phyloP scores from a whole-genome alignment of 2,329 filamentous ascomycete genomes.

The Phoma sp. region DNA sequence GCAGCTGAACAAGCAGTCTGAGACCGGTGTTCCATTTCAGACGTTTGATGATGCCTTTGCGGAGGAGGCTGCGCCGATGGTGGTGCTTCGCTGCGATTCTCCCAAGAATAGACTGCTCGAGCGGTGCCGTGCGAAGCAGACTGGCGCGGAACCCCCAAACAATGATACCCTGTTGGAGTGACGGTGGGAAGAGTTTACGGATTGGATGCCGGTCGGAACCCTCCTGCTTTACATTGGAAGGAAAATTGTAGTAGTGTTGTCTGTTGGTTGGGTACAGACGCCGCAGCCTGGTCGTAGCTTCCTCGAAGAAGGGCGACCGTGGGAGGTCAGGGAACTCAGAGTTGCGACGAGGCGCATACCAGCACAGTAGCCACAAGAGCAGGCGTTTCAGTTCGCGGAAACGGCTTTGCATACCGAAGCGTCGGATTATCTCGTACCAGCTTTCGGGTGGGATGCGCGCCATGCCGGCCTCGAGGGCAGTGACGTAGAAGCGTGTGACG shows the following conservation, averaged over 20 bases:
- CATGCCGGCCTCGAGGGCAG: conserved; percentile 54
- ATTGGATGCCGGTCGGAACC: conserved; percentile 32
- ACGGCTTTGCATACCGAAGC: conserved; percentile 63
- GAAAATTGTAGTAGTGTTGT: conserved; percentile 29
- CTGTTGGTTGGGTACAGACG: conserved; percentile 16
- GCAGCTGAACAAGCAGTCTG: conserved; percentile 33
- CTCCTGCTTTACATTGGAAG: conserved; percentile 11
- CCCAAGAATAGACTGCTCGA: conserved; percentile 35
- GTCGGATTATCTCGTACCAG: conserved; percentile 66
- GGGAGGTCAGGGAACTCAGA: conserved; percentile 28
- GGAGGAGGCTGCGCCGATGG: conserved; percentile 30
- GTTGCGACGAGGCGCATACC: conserved; percentile 41
- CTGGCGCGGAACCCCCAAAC: conserved; percentile 45
- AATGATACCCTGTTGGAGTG: conserved; percentile 39
- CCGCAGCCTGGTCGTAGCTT: conserved; percentile 27
- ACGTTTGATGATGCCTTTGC: conserved; percentile 23
- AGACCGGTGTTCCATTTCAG: conserved; percentile 40
- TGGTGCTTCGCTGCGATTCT: conserved; percentile 29
- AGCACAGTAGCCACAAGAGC: conserved; percentile 58
- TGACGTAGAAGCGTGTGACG: conserved; percentile 56
- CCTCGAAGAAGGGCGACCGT: conserved; percentile 30
- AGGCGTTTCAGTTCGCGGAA: conserved; percentile 60
- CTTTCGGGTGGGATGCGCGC: conserved; percentile 49
- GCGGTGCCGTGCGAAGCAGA: conserved; percentile 29
- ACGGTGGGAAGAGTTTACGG: conserved; percentile 31